Evolutionary conservation across 805 yeast genomes (phyloP), one percentile per base, ranked within the genome.

Genomic region (Yarrowia osloensis): DNA sequence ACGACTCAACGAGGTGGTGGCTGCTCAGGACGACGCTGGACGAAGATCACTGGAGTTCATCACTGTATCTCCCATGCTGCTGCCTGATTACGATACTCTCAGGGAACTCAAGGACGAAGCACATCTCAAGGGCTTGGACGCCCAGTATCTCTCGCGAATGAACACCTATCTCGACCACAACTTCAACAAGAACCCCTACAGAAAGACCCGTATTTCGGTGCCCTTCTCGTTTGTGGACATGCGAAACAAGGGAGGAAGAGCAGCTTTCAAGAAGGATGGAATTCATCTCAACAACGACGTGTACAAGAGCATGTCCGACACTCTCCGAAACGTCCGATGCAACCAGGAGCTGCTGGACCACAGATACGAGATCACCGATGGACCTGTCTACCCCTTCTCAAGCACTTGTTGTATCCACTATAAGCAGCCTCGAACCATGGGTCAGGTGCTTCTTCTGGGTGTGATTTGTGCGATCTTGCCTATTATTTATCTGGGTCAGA

Each of bases 391-490:
- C 46, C 73, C 73, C 13, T 67, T 57, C 50, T 70, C 70, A 46
- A 66, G 67, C 63, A 71, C 73, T 7, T 71, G 73, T 68, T 71
- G 73, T 59, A 65, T 65, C 54, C 46, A 50, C 35, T 71, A 71
- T 65, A 67, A 68, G 31, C 54, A 62, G 68, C 42, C 69, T 66
- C 26, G 33, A 66, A 44, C 54, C 1, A 44, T 61, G 52, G 59
- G 52, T 50, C 28, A 39, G 46, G 29, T 52, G 42, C 33, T 24
- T 52, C 55, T 49, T 61, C n/a, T 61, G 22, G 54, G 52, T 13
- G 46, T 37, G 47, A 29, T 72, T 67, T 15, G 54, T 42, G 33
- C 35, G 44, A 50, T 71, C 54, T 62, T 29, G 50, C 62, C 69
- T 21, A 49, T 68, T 66, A 33, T 61, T 4, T 61, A 46, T 12